Percentiles rank a stretch among this genome's conserved stretches.
phyloP scores from a whole-genome alignment of 129 eudicot species.

The Helianthus tuberosus region DNA sequence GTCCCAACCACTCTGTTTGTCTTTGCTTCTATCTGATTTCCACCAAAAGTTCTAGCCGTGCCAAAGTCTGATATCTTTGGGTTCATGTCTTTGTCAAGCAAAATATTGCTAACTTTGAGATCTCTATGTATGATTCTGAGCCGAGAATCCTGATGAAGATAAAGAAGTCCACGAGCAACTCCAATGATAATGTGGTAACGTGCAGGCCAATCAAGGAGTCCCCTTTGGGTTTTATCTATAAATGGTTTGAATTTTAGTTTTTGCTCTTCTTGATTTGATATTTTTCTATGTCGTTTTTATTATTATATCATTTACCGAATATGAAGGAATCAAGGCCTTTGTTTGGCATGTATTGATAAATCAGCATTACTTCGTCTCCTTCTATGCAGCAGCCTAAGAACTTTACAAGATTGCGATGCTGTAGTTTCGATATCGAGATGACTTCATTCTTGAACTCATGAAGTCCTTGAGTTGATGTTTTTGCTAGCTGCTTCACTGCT shows the following conservation, averaged over 20 bases:
- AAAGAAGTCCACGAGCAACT: slow-evolving; percentile 1
- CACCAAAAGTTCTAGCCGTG: not conserved
- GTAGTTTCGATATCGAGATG: slow-evolving; percentile 19
- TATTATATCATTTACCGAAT: not conserved
- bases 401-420: slow-evolving; percentile 18
- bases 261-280: not conserved
- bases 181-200: not conserved
- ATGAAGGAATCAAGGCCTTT: not conserved
- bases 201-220: not conserved
- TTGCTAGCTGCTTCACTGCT: slow-evolving; percentile 28
- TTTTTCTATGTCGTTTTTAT: not conserved
- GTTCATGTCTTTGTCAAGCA: not conserved
- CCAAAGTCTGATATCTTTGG: slow-evolving; percentile 8
- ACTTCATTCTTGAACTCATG: slow-evolving; percentile 35
- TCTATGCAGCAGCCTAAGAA: slow-evolving; percentile 28
- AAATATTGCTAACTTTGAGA: slow-evolving; percentile 7
- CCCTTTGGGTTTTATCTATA: not conserved
- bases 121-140: slow-evolving; percentile 8
- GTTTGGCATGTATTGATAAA: slow-evolving; percentile 35
- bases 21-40: not conserved
- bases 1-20: not conserved
- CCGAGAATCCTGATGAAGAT: slow-evolving; percentile 10
- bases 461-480: slow-evolving; percentile 27
- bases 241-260: not conserved
- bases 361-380: slow-evolving; percentile 15